Evolutionary conservation across 805 yeast species (phyloP), one percentile per base, ranked within the genome.

Genomic region (Suhomyces faveliae): DNA sequence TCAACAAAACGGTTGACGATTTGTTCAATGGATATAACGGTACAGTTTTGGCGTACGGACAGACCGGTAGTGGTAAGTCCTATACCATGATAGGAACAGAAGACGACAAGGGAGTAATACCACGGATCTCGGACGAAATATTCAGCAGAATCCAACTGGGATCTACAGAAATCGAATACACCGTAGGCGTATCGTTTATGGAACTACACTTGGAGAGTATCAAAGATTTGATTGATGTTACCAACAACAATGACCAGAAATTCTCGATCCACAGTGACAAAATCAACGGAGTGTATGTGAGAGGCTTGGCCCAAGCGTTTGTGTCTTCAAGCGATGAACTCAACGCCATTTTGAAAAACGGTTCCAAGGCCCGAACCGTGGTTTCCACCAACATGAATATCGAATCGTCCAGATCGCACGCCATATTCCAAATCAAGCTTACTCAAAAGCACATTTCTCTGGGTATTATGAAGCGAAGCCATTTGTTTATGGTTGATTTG

Each of bases 161-260:
- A 2, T 67, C 80, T 3, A 40, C 66, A 4, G 79, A 80, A 13
- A 71, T 79, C 8, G 90, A 87, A 55, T 84, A 77, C 57, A 79
- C 81, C 0, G 83, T 89, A 9, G 79, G 81, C 4, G 84, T 87
- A 0, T 82, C 89, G 11, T 84, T 82, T 53, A 75, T 88, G 83
- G 97, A 91, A 59, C 82, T 91, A 10, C 86, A 87, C 63, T 79
- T 86, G 75, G 97, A 91, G 53, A 79, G 78, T 39, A 77, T 90
- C 35, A 71, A 78, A 51, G 97, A 91, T 62, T 70, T 90, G 47
- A 68, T 91, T 27, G 73, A 71, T n/a, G 71, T 38, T 5, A 42
- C 50, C 35, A 49, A 51, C 40, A 39, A 45, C 13, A 30, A 35
- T 21, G 57, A 58, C 45, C 56, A 52, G 53, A 68, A 76, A 55